Percentiles rank a stretch among this genome's conserved stretches.
Conservation (phyloP, 140 eudicot genomes). For the Stevia rebaudiana region DNA sequence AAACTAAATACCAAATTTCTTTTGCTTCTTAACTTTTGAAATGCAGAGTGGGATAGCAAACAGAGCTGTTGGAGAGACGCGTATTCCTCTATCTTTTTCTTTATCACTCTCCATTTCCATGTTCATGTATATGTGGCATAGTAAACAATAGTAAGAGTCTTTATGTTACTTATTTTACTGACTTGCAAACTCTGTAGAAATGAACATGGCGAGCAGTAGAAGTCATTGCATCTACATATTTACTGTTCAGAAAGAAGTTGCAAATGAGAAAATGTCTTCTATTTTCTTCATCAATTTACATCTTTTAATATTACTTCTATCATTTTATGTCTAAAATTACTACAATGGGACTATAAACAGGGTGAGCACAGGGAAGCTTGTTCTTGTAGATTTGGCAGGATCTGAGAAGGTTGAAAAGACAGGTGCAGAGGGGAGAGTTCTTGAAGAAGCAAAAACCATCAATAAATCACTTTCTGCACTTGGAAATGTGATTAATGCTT, state of each 20-base stretch:
- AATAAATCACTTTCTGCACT: constrained; percentile 90
- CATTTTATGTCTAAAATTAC: constrained; percentile 10
- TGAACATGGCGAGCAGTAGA: constrained; percentile 92
- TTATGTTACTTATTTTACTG: constrained; percentile 6
- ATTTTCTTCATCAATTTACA: background rate
- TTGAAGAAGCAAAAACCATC: constrained; percentile 91
- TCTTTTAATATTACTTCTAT: background rate
- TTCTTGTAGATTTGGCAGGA: constrained; percentile 94
- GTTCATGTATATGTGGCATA: constrained; percentile 7
- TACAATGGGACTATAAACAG: constrained; percentile 30
- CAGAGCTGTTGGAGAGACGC: constrained; percentile 98
- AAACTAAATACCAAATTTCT: constrained; percentile 5
- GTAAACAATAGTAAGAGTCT: background rate
- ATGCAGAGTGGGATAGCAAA: constrained; percentile 81
- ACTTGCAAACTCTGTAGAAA: constrained; percentile 47
- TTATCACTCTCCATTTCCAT: background rate
- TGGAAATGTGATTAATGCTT: constrained; percentile 81
- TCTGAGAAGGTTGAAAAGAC: constrained; percentile 90
- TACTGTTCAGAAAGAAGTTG: constrained; percentile 50
- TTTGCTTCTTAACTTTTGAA: constrained; percentile 22
- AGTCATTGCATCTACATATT: constrained; percentile 86
- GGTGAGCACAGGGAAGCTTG: constrained; percentile 58
- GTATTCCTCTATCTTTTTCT: constrained; percentile 39
- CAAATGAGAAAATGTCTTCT: constrained; percentile 52
- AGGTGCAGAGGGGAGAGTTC: constrained; percentile 89